phyloP scores from a whole-genome alignment of 2,329 filamentous ascomycete genomes.

The Diaporthe nobilis region DNA sequence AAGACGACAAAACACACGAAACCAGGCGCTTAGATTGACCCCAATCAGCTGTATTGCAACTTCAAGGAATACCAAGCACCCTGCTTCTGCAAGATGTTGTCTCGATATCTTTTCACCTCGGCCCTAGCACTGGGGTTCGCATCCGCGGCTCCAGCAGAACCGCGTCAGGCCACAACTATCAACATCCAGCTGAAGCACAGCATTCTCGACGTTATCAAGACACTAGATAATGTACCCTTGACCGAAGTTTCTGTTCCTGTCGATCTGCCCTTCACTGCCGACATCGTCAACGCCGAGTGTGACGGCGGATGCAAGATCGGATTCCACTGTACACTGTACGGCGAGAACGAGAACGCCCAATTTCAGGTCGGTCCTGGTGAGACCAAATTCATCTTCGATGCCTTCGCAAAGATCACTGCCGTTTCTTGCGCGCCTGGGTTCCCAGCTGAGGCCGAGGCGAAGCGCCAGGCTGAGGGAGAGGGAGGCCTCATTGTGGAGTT shows the following conservation, averaged over 20 bases:
- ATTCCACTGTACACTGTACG: constrained; percentile 10
- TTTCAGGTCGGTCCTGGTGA: constrained; percentile 1
- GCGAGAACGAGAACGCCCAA: background rate
- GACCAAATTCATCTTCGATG: constrained; percentile 16
- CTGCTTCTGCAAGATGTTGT: background rate
- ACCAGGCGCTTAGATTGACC: background rate
- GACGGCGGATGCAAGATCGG: constrained; percentile 9
- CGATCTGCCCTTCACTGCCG: background rate
- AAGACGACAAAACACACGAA: background rate
- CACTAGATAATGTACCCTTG: background rate
- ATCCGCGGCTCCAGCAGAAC: constrained; percentile 1
- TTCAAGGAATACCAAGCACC: no score
- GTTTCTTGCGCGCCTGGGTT: background rate
- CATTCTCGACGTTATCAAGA: background rate
- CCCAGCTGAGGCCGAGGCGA: background rate
- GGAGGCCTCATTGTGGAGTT: background rate
- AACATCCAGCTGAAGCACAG: constrained; percentile 15
- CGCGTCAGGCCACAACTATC: constrained; percentile 5
- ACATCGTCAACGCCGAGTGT: background rate
- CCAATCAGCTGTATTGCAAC: no score
- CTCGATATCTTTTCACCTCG: background rate
- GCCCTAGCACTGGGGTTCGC: background rate
- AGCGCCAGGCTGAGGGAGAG: constrained; percentile 9
- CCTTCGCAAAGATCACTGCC: constrained; percentile 4
- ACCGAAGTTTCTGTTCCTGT: background rate